A percentile compares a stretch with the other conserved stretches of the same genome.
phyloP scores from a whole-genome alignment of 305 asterid genomes.

The Ajuga reptans region DNA sequence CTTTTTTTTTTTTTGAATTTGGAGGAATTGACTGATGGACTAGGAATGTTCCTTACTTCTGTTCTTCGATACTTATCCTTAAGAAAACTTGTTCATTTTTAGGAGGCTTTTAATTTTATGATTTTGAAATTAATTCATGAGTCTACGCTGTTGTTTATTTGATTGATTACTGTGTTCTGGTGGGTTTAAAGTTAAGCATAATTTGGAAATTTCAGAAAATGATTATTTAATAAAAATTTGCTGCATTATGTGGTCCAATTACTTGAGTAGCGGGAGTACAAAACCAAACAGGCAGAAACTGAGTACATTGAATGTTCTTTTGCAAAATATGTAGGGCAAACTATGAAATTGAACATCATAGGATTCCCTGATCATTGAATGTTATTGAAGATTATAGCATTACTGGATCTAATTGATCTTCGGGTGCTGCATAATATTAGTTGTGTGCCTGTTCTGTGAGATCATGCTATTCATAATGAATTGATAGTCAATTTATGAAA shows the following conservation, averaged over 20 bases:
- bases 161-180: not conserved
- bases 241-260: not conserved
- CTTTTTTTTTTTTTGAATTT: not conserved
- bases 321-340: not conserved
- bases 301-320: not conserved
- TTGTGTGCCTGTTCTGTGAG: not conserved
- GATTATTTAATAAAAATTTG: not conserved
- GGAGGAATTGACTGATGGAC: slow-evolving; percentile 1
- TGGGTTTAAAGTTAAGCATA: not conserved
- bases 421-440: not conserved
- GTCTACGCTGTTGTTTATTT: not conserved
- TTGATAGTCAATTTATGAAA: not conserved
- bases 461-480: not conserved
- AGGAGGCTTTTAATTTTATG: not conserved
- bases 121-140: not conserved
- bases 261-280: not conserved
- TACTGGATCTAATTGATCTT: not conserved
- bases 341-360: not conserved
- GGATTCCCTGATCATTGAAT: not conserved
- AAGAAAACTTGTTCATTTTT: not conserved
- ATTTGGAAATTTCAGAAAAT: not conserved
- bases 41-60: not conserved
- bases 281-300: not conserved
- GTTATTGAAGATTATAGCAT: no score
- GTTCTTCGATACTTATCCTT: not conserved